Base-by-base conservation (phyloP, 2,329 filamentous ascomycete genomes). In the Trichoderma brevicompactum region DNA sequence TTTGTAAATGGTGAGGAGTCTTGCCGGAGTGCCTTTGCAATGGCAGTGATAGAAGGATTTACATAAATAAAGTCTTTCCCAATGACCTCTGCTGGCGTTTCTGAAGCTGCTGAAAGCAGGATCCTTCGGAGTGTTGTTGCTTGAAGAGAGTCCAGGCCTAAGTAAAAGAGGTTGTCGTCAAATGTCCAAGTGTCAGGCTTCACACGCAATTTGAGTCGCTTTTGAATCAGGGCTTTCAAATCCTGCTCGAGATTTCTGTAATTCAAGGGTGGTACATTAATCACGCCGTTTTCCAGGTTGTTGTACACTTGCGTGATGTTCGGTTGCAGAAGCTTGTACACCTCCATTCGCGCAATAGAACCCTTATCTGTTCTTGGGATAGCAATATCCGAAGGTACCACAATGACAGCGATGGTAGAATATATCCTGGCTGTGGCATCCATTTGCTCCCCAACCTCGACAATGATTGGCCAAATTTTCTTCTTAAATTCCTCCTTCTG, bases 281-380 rank as follows among this genome's bases (percentile, higher is more conserved):
- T 53, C 12, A 17, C 13, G 15, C 61, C 59, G 40, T 67, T 66
- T 5, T 65, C 66, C 5, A 70, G 56, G 38, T 66, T 62, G 36
- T 66, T 61, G 40, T 70, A 70, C 6, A 68, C 69, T 4, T 61
- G 61, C 8, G 64, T 50, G 19, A 69, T 69, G 46, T 72, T 49
- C 19, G 67, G 53, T 4, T 61, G 64, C 50, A 72, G 71, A 7
- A 69, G 58, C 4, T 66, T 66, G 8, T 68, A 67, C 1, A 69
- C 65, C 38, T 72, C 70, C 55, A 66, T 70, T n/a, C 71, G 69
- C 3, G 68, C 62, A 36, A 72, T 68, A 4, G 69, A 70, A 7
- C 71, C 71, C 44, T 72, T 72, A 65, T 72, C 71, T 7, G 71
- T 70, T 44, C 70, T 67, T 9, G 71, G 71, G 40, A 72, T 66